Evolutionary conservation across 2,329 filamentous ascomycete genomes (phyloP).

Genomic region (Boeremia lycopersici): DNA sequence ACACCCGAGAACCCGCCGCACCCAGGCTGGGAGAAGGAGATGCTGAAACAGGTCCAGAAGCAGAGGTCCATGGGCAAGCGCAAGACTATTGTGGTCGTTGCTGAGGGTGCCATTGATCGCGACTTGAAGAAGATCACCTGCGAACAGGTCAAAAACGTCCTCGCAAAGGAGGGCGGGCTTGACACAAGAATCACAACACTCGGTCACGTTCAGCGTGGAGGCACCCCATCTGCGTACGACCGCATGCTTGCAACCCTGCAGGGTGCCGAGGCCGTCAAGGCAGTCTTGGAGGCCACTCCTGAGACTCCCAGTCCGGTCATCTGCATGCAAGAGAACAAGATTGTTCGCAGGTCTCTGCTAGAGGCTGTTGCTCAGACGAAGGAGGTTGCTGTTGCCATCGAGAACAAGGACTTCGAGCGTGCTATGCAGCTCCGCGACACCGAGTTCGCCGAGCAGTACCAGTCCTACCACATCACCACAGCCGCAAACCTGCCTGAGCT

Average conservation of each 20-base stretch:
- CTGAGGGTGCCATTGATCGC: constrained; percentile 78
- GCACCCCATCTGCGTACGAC: constrained; percentile 90
- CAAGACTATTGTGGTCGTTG: constrained; percentile 97
- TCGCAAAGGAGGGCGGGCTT: constrained; percentile 79
- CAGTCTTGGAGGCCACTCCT: constrained; percentile 62
- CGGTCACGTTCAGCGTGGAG: constrained; percentile 96
- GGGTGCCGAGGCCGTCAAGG: constrained; percentile 51
- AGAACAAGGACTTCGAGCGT: constrained; percentile 80
- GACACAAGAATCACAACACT: constrained; percentile 95
- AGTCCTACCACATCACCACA: constrained; percentile 89
- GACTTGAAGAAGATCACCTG: constrained; percentile 84
- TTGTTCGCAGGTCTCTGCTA: constrained; percentile 85
- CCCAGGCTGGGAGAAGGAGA: constrained; percentile 75
- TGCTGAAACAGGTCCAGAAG: constrained; percentile 54
- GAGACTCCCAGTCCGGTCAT: constrained; percentile 93
- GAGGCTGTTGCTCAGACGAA: constrained; percentile 88
- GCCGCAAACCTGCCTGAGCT: constrained; percentile 75
- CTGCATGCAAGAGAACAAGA: constrained; percentile 97
- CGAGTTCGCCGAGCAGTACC: constrained; percentile 92
- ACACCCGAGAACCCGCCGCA: constrained; percentile 91
- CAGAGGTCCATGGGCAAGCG: constrained; percentile 89
- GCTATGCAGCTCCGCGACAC: constrained; percentile 90
- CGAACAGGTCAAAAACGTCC: constrained; percentile 80
- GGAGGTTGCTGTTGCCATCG: constrained; percentile 79
- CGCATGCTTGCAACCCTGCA: constrained; percentile 91